Conservation (phyloP, 176 grass and related monocot genomes). For the Stipa capillata region DNA sequence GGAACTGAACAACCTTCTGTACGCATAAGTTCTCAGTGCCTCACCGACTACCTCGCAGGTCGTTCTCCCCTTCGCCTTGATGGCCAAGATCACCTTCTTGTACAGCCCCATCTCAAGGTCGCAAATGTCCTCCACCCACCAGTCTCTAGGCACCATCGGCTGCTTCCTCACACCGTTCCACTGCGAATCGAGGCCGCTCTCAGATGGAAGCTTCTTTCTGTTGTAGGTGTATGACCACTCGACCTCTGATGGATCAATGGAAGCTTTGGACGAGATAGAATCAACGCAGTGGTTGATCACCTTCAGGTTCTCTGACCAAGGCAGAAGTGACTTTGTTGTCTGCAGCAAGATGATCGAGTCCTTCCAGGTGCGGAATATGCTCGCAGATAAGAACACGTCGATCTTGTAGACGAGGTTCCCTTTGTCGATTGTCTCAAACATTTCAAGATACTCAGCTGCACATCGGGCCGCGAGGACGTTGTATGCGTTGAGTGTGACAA, state of each 20-base stretch:
- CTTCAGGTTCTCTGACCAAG: conserved; percentile 70
- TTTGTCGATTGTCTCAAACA: conserved; percentile 78
- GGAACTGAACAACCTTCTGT: conserved; percentile 52
- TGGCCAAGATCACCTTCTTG: conserved; percentile 58
- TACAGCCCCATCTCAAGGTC: conserved; percentile 82
- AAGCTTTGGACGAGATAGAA: conserved; percentile 58
- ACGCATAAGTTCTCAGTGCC: conserved; percentile 66
- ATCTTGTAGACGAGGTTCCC: conserved; percentile 98
- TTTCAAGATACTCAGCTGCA: conserved; percentile 89
- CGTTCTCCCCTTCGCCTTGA: conserved; percentile 54
- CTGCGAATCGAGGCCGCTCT: conserved; percentile 47
- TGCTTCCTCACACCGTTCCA: conserved; percentile 87
- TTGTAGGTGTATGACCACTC: conserved; percentile 98
- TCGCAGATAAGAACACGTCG: conserved; percentile 76
- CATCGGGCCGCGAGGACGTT: conserved; percentile 78
- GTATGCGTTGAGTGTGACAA: conserved; percentile 93
- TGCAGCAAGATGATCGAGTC: conserved; percentile 91
- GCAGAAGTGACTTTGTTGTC: conserved; percentile 59
- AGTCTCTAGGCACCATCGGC: conserved; percentile 58
- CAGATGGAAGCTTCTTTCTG: conserved; percentile 67
- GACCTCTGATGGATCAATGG: conserved; percentile 71
- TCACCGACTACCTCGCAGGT: conserved; percentile 54
- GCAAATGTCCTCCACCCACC: conserved; percentile 98
- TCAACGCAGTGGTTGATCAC: conserved; percentile 69
- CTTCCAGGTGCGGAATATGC: conserved; percentile 87